Percentiles rank a stretch among this genome's conserved stretches.
Evolutionary conservation across 192 early-diverging fungal genomes (phyloP).

Genomic region (Powellomyces hirtus): DNA sequence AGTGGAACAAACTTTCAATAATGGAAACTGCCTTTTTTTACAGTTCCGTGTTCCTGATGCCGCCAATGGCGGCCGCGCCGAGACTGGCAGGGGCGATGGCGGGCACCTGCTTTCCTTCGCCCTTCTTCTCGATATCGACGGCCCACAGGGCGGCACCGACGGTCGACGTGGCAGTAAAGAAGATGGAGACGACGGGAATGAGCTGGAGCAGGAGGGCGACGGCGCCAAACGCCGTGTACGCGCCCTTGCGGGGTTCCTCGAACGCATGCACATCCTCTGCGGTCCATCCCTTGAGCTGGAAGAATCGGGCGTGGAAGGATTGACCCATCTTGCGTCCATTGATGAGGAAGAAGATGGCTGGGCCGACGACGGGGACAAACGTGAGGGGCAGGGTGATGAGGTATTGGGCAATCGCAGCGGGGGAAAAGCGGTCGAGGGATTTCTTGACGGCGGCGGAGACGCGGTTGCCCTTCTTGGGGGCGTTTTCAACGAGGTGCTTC

Average conservation of each 20-base stretch:
- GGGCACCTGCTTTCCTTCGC: background rate
- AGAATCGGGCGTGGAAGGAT: conserved; percentile 20
- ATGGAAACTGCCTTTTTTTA: too few species aligned
- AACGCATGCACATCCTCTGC: background rate
- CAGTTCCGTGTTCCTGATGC: background rate
- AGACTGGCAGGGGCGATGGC: background rate
- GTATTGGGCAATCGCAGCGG: conserved; percentile 21
- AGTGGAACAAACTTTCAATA: too few species aligned
- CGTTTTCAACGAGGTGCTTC: background rate
- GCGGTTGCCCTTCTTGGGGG: background rate
- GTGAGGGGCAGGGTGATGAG: conserved; percentile 60
- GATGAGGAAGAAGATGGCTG: conserved; percentile 38
- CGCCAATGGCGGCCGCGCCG: background rate
- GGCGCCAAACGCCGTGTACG: conserved; percentile 29
- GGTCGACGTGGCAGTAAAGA: conserved; percentile 71
- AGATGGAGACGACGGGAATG: conserved; percentile 55
- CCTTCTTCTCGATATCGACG: conserved; percentile 47
- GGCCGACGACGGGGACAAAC: conserved; percentile 58
- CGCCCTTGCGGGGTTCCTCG: conserved; percentile 5
- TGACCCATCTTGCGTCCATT: conserved; percentile 24
- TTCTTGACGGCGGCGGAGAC: conserved; percentile 1
- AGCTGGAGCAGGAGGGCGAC: conserved; percentile 62
- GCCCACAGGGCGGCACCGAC: conserved; percentile 69
- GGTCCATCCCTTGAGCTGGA: conserved; percentile 26
- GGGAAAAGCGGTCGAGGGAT: conserved; percentile 18